A percentile compares a stretch with the other conserved stretches of the same genome.
Evolutionary conservation across 208 protist species (phyloP).

Genomic region (Wallacemonas sp.): DNA sequence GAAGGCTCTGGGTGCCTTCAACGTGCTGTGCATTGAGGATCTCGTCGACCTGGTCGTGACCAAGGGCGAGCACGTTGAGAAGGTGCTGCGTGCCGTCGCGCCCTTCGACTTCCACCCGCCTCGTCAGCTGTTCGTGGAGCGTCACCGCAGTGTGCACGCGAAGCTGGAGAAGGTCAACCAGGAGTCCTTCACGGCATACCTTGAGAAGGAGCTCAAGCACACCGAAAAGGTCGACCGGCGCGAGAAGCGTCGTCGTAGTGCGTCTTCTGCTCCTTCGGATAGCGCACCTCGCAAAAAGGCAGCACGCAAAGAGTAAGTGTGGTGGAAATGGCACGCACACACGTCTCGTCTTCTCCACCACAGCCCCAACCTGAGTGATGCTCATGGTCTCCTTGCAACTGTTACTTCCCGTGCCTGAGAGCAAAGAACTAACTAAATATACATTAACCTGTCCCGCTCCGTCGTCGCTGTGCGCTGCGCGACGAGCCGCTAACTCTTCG

Average conservation of each 20-base stretch:
- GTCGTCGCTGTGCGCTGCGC: no score
- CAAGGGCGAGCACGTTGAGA: slow-evolving; percentile 63
- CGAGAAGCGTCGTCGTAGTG: slow-evolving; percentile 18
- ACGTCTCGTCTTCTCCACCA: no score
- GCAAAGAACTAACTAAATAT: no score
- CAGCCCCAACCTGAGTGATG: no score
- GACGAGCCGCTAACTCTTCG: no score
- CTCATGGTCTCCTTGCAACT: no score
- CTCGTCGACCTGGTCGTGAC: slow-evolving; percentile 74
- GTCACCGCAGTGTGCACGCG: slow-evolving; percentile 77
- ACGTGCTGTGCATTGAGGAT: slow-evolving; percentile 89
- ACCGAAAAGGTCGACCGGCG: slow-evolving; percentile 44
- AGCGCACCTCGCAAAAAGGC: neutral
- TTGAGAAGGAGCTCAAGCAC: slow-evolving; percentile 66
- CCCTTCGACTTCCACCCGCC: slow-evolving; percentile 92
- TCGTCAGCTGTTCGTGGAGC: slow-evolving; percentile 85
- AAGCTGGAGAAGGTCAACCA: slow-evolving; percentile 85
- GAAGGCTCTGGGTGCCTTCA: slow-evolving; percentile 80
- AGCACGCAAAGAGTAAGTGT: slow-evolving; percentile 14
- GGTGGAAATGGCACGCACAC: no score
- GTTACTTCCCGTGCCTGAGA: no score
- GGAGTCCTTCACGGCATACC: slow-evolving; percentile 84
- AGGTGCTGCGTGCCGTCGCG: slow-evolving; percentile 66
- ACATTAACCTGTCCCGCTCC: no score
- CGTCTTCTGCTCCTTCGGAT: slow-evolving; percentile 13